Base-by-base conservation (phyloP, 495 filamentous ascomycete species). In the Xylaria curta region DNA sequence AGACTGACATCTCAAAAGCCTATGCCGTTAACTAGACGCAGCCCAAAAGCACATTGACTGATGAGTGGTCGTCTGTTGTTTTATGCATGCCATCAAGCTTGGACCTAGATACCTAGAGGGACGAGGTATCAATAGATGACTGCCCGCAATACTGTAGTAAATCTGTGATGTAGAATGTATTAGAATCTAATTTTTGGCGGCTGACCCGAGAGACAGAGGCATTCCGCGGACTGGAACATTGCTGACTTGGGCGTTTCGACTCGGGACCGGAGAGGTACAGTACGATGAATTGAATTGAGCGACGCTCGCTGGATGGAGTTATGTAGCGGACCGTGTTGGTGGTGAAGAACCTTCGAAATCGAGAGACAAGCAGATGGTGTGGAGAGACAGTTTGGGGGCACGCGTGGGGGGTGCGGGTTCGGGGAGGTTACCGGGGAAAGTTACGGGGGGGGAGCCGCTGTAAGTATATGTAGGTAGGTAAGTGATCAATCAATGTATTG, bases 371-470 rank as follows among this genome's bases (percentile, higher is more conserved):
- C 31, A 28, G 36, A 38, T 21, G 21, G 60, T 63, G 60, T 63
- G 38, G 58, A 36, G 28, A 60, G 58, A 38, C 5, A 17, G 46
- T n/a, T 49, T 36, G 31, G 58, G 28, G 33, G 56, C 53, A 6
- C 56, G 10, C 31, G n/a, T n/a, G 31, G 33, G 58, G n/a, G 58
- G 31, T 17, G 13, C 6, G 10, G 28, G 19, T 36, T 31, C 56
- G 56, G 56, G 26, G n/a, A 42, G 38, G 38, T 42, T 42, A 42
- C 38, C 10, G 38, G 38, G 38, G 8, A 38, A 31, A 3, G 19
- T 33, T 60, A 60, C 31, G 17, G 33, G 58, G 58, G 58, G 38
- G 58, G 58, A 6, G 58, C 58, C 58, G 33, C 58, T 60, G 33
- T 38, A 33, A 38, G 36, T 4, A 12, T 8, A n/a, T 60, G 33